Percentiles rank a stretch among this genome's conserved stretches.
Evolutionary conservation across 1,284 basidiomycete species (phyloP).

Genomic region (Gymnopus androsaceus): DNA sequence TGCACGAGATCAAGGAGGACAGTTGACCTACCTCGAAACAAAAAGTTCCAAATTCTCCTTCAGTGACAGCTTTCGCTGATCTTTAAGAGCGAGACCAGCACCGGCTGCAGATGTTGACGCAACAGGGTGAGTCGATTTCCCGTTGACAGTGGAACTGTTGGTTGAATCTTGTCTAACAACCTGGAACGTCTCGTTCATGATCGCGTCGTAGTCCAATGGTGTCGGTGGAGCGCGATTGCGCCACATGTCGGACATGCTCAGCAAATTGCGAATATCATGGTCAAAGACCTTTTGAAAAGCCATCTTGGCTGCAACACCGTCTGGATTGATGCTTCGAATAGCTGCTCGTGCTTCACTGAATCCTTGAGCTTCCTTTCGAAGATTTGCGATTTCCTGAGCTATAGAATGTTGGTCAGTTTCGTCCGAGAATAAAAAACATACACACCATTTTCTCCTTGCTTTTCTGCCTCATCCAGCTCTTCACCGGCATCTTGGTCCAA

Average conservation of each 20-base stretch:
- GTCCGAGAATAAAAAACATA: slow-evolving; percentile 7
- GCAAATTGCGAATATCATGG: slow-evolving; percentile 83
- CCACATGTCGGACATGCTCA: slow-evolving; percentile 99
- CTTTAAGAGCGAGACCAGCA: slow-evolving; percentile 59
- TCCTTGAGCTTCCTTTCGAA: slow-evolving; percentile 87
- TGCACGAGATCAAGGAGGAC: neutral
- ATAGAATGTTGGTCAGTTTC: slow-evolving; percentile 12
- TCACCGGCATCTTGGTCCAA: slow-evolving; percentile 79
- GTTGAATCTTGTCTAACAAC: slow-evolving; percentile 15
- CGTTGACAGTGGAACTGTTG: slow-evolving; percentile 22
- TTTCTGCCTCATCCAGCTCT: slow-evolving; percentile 85
- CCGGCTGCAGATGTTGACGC: slow-evolving; percentile 20
- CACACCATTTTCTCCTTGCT: slow-evolving; percentile 85
- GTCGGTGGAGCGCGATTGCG: slow-evolving; percentile 81
- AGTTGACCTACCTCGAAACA: slow-evolving; percentile 64
- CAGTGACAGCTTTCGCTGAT: slow-evolving; percentile 76
- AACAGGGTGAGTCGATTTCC: slow-evolving; percentile 17
- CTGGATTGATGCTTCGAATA: slow-evolving; percentile 48
- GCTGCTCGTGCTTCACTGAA: slow-evolving; percentile 80
- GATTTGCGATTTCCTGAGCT: slow-evolving; percentile 89
- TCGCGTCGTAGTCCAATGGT: slow-evolving; percentile 78
- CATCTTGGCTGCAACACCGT: slow-evolving; percentile 61
- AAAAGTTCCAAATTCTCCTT: slow-evolving; percentile 85
- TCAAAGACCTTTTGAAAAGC: slow-evolving; percentile 94
- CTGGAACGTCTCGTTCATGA: slow-evolving; percentile 62